Evolutionary conservation across 805 yeast genomes (phyloP).

Genomic region (Schwanniomyces vanrijiae): DNA sequence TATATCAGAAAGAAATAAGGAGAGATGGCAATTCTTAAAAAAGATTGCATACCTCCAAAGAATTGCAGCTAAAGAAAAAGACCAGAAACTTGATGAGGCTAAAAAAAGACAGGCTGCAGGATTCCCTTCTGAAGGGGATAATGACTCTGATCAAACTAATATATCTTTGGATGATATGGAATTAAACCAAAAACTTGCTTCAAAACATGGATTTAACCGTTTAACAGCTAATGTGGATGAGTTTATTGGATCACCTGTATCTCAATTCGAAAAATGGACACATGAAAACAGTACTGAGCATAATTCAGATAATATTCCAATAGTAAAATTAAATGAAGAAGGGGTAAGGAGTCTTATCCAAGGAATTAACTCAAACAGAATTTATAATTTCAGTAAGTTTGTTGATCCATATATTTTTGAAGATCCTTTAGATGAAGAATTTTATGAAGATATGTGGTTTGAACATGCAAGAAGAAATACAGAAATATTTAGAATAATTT

Average conservation of each 20-base stretch:
- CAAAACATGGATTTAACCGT: not conserved
- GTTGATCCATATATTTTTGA: slow-evolving; percentile 87
- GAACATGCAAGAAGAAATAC: slow-evolving; percentile 84
- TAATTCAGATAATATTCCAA: slow-evolving; percentile 30
- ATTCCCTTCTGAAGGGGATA: slow-evolving; percentile 10
- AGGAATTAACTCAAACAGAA: slow-evolving; percentile 36
- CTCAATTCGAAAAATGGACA: slow-evolving; percentile 1
- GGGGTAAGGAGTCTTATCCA: slow-evolving; percentile 43
- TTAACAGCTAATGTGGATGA: not conserved
- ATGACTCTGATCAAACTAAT: not conserved
- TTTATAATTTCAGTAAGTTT: slow-evolving; percentile 41
- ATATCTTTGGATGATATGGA: not conserved
- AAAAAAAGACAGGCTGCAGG: slow-evolving; percentile 37
- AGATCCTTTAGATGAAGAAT: slow-evolving; percentile 82
- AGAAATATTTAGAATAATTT: slow-evolving; percentile 73
- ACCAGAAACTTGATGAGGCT: slow-evolving; percentile 38
- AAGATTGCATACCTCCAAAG: slow-evolving; percentile 70
- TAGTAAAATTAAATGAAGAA: slow-evolving; percentile 43
- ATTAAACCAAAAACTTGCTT: not conserved
- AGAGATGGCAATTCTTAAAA: slow-evolving; percentile 72
- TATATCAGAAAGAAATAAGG: slow-evolving; percentile 45
- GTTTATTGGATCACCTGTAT: not conserved
- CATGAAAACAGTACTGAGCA: slow-evolving; percentile 5
- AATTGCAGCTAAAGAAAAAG: slow-evolving; percentile 52
- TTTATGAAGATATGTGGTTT: slow-evolving; percentile 84